phyloP scores from a whole-genome alignment of 257 asterid genomes.

The Asclepias syriaca region DNA sequence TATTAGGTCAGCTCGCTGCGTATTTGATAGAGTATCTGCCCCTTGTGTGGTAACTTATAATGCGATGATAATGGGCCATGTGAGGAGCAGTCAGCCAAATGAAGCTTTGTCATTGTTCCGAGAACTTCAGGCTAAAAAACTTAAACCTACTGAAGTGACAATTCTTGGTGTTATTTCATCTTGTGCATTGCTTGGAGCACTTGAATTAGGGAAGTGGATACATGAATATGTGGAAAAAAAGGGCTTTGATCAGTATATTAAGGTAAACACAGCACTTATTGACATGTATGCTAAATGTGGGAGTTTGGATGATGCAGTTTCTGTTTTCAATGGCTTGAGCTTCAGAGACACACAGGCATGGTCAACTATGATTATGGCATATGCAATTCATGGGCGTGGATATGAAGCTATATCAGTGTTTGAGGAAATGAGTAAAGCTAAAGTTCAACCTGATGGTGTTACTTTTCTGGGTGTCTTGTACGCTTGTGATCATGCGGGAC shows the following conservation, averaged over 20 bases:
- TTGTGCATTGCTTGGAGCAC: constrained; percentile 33
- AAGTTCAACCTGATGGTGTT: constrained; percentile 27
- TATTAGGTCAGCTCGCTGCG: constrained; percentile 17
- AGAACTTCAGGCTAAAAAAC: constrained; percentile 23
- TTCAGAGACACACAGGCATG: constrained; percentile 33
- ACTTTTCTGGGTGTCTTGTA: constrained; percentile 32
- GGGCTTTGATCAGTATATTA: constrained; percentile 26
- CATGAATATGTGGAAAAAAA: constrained; percentile 26
- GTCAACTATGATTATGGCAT: constrained; percentile 40
- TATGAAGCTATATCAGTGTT: constrained; percentile 26
- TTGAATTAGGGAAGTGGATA: constrained; percentile 34
- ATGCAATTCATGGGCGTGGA: constrained; percentile 35
- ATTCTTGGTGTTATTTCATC: constrained; percentile 33
- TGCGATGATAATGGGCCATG: constrained; percentile 29
- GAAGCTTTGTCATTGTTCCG: constrained; percentile 28
- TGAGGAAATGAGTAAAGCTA: constrained; percentile 23
- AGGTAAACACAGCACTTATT: constrained; percentile 36
- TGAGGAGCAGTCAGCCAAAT: constrained; percentile 32
- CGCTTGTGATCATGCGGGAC: constrained; percentile 34
- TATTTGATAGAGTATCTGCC: constrained; percentile 23
- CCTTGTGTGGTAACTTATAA: constrained; percentile 36
- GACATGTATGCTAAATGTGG: constrained; percentile 48
- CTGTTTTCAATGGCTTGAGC: constrained; percentile 25
- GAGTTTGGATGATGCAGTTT: constrained; percentile 33
- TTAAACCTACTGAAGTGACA: constrained; percentile 35